These are phyloP conservation scores for Magnusiomyces paraingens DNA, from an alignment of 1,139 yeast species.

Conservation along the genomic window DNA sequence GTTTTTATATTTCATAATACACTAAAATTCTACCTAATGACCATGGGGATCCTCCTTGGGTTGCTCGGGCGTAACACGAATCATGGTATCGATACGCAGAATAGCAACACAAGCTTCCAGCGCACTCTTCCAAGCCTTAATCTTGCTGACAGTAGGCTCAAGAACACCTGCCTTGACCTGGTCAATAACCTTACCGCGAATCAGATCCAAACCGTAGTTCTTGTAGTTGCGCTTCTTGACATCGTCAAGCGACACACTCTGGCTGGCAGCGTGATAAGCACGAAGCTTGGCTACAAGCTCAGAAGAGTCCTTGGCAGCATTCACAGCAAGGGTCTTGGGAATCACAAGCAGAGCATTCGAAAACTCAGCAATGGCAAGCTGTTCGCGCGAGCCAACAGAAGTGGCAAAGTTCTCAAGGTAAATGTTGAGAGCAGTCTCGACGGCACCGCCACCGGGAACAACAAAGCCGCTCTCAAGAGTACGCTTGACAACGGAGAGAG, in stretches of 20 bases:
- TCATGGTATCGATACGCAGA: conserved; percentile 96
- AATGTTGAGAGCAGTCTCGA: conserved; percentile 90
- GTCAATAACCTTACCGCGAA: conserved; percentile 87
- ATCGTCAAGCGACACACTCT: conserved; percentile 76
- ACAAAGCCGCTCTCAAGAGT: conserved; percentile 91
- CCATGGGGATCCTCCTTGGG: conserved; percentile 65
- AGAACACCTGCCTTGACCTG: conserved; percentile 79
- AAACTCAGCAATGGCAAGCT: conserved; percentile 95
- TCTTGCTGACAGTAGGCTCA: conserved; percentile 91
- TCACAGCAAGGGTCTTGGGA: conserved; percentile 94
- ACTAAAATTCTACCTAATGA: conserved; percentile 20
- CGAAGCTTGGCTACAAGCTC: conserved; percentile 93
- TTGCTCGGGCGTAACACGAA: conserved; percentile 93
- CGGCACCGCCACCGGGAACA: conserved; percentile 99
- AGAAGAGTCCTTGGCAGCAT: conserved; percentile 95
- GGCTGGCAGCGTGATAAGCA: conserved; percentile 95
- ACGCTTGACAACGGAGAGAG: conserved; percentile 90
- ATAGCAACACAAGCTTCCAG: conserved; percentile 98
- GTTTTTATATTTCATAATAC: neutral
- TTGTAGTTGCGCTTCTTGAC: conserved; percentile 76
- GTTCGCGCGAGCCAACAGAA: conserved; percentile 96
- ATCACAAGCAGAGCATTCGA: conserved; percentile 83
- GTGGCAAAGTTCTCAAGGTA: conserved; percentile 96
- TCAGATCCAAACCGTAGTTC: conserved; percentile 86
- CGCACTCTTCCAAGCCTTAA: conserved; percentile 89